Evolutionary conservation across 148 eudicot species (phyloP), one percentile per base, ranked within the genome.

Genomic region (Silene uniflora): DNA sequence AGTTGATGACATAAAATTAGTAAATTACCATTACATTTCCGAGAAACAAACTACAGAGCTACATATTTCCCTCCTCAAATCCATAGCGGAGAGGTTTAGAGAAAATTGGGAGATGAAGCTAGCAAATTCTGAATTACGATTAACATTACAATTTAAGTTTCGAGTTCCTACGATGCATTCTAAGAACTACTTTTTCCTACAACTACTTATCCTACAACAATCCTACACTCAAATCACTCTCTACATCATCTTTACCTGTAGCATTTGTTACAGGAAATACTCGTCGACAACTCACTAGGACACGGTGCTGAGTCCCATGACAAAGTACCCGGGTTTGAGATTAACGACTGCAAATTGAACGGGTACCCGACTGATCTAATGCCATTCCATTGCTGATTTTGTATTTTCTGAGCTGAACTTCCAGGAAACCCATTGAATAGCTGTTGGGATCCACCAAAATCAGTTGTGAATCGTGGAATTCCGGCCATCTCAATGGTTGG

Each of bases 301-400:
- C 90, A 88, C 5, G 87, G 62, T 23, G 91, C 87, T 21, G 91
- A 85, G 52, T 91, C 96, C 96, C 98, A 92, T 19, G 86, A 82
- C 75, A 79, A 65, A 77, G 79, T 78, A 67, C 76, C 29, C 3
- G 98, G 98, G 44, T 39, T 39, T 39, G 44, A 39, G 44, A 39
- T 39, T 39, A 39, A 7, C 10, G 44, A 39, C 44, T 39, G 44
- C 44, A 39, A 39, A 39, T 39, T 39, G 1, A 39, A 39, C 9
- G 44, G 44, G 58, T 90, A 86, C 35, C 85, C 90, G 19, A 80
- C 44, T 14, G 90, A 80, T 76, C 75, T 71, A 1, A 78, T 62
- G 66, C 54, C 81, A 59, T 69, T 86, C 87, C 89, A 90, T 14
- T 82, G 81, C 69, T 81, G 79, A 70, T 82, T 80, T 62, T 81